phyloP scores from a whole-genome alignment of 495 filamentous ascomycete genomes.

The Chaetomium cochliodes region DNA sequence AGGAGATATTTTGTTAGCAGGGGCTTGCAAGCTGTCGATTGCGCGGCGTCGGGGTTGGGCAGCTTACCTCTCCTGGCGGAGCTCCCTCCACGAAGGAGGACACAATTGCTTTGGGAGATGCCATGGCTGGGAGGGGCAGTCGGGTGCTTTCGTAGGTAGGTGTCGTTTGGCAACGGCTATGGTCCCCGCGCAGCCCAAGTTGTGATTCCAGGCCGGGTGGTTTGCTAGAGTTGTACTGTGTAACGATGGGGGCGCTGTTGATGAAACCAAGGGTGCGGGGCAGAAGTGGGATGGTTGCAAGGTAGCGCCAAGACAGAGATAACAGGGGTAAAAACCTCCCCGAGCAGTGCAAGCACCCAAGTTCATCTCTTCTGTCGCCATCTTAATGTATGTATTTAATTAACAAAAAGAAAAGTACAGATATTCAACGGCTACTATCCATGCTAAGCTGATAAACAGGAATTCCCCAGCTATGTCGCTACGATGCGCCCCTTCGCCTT shows the following conservation, averaged over 20 bases:
- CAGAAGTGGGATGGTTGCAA: conserved; percentile 9
- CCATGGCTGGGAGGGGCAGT: conserved; percentile 27
- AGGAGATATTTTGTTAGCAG: conserved; percentile 23
- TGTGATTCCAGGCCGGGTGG: neutral
- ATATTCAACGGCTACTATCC: neutral
- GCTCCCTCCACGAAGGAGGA: conserved; percentile 92
- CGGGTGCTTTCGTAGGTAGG: neutral
- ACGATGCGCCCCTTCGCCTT: conserved; percentile 9
- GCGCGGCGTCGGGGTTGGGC: neutral
- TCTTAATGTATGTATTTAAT: neutral
- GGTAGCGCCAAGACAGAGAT: conserved; percentile 16
- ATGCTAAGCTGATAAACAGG: neutral
- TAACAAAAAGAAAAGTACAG: neutral
- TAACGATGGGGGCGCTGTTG: conserved; percentile 1
- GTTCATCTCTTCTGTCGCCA: neutral
- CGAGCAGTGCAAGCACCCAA: no score
- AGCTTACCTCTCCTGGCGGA: conserved; percentile 90
- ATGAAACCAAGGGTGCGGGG: conserved; percentile 19
- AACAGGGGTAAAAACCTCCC: conserved; percentile 1
- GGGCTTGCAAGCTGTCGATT: neutral
- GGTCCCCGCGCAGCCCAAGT: neutral
- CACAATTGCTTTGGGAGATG: conserved; percentile 58
- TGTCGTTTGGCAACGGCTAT: neutral
- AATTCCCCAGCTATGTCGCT: neutral
- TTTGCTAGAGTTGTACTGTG: neutral